Evolutionary conservation across 495 filamentous ascomycete species (phyloP), one percentile per base, ranked within the genome.

Genomic region (Neurospora sp.): DNA sequence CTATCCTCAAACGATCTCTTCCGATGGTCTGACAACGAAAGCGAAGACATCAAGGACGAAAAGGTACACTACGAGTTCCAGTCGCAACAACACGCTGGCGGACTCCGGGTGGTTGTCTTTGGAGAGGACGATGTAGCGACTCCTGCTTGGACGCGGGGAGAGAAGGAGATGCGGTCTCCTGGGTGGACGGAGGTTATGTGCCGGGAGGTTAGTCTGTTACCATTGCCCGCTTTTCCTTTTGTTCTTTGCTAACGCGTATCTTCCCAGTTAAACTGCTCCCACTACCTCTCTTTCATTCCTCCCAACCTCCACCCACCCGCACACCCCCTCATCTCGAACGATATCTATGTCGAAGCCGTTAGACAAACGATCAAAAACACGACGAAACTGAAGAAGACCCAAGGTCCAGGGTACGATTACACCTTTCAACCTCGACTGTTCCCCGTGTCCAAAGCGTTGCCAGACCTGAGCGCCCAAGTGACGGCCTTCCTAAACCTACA

Each of bases 391-490:
- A 70, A 66, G 0, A 54, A 37, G 12, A 60, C 69, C 7, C 40
- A 79, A 16, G 77, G 74, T 11, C 82, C 78, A 0, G 74, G 77
- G 9, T 71, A 78, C 39, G 77, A 83, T 69, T 84, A 84, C 72
- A 81, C 76, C 20, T 85, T 85, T 73, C 76, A 83, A 6, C 40
- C 78, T 1, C 71, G 80, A 10, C 77, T 78, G 27, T 85, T 84
- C 62, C 76, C 79, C 18, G 72, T 76, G 0, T 73, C 77, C 9
- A 39, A 35, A 23, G 27, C 69, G 31, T 73, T 83, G 20, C 81
- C 80, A 16, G 85, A 87, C 66, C 75, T 87, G 2, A 72, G 77
- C n/a, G 70, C 76, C 5, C 86, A 87, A 73, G 73, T 87, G 12
- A 71, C 82, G 16, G 69, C 74, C 5, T 87, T 85, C 71, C 78